A percentile compares a stretch with the other conserved stretches of the same genome.
These are phyloP conservation scores for Neodidymelliopsis sp. DNA, from an alignment of 2,329 filamentous ascomycete species.

Conservation along the genomic window DNA sequence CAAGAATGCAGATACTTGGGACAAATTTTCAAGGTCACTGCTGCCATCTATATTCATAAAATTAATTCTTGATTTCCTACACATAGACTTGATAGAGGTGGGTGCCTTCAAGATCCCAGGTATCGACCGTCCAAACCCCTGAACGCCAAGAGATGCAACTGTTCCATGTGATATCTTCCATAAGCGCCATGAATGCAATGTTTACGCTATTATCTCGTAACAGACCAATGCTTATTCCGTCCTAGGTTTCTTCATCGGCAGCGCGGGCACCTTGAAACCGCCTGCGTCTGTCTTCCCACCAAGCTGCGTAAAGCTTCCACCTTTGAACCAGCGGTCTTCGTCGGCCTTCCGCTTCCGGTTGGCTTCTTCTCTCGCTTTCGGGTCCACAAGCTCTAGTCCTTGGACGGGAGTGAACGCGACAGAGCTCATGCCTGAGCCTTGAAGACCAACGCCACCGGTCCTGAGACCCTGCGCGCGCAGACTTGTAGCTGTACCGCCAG, in stretches of 20 bases:
- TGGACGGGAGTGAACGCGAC: slow-evolving; percentile 95
- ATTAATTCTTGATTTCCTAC: too few relatives aligned
- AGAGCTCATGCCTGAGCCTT: slow-evolving; percentile 75
- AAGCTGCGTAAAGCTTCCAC: slow-evolving; percentile 94
- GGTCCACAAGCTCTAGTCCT: slow-evolving; percentile 92
- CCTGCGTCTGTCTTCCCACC: slow-evolving; percentile 60
- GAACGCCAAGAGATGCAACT: slow-evolving; percentile 16
- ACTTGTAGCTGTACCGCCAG: slow-evolving; percentile 69
- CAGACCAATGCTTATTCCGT: slow-evolving; percentile 16
- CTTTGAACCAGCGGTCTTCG: slow-evolving; percentile 95
- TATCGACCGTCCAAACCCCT: slow-evolving; percentile 7
- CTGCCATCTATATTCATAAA: too few relatives aligned
- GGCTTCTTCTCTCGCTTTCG: slow-evolving; percentile 86
- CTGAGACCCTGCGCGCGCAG: slow-evolving; percentile 82
- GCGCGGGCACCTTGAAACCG: slow-evolving; percentile 82
- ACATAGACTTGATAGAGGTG: neutral
- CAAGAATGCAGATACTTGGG: too few relatives aligned
- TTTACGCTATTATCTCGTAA: neutral
- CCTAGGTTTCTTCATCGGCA: slow-evolving; percentile 74
- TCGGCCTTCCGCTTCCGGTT: slow-evolving; percentile 91
- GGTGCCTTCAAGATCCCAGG: slow-evolving; percentile 6
- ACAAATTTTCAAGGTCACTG: too few relatives aligned
- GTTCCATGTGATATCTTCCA: neutral
- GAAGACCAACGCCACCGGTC: slow-evolving; percentile 77
- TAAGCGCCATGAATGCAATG: neutral